Evolutionary conservation across 23 red algal genomes (phyloP), one percentile per base, ranked within the genome.

Genomic region (Agarophyton chilense): DNA sequence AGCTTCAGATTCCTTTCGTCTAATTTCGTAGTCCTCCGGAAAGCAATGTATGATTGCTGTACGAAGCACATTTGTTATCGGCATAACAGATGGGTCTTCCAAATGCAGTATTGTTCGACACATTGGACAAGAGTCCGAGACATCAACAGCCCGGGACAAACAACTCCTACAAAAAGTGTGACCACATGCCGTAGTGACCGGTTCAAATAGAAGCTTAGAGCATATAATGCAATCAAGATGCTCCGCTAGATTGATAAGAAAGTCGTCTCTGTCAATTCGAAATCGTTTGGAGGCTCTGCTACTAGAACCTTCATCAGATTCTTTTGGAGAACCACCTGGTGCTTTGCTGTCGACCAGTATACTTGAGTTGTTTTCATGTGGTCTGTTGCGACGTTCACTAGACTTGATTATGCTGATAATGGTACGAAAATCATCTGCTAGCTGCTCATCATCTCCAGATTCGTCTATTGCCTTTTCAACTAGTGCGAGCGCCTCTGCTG

Each of bases 91-190:
- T 4, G 94, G 58, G 76, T 92, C 82, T 22, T 77, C 87, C 77
- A 95, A 39, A 60, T 96, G 82, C 50, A 96, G 54, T 8, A 87
- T 58, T 2, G 42, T 64, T 2, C 94, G 80, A 32, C 94, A 96
- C 45, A 92, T 66, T 13, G 94, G 94, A 49, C 94, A 96, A 0
- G 67, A 36, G 36, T 77, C 58, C 18, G 81, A 70, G 82, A 80
- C 64, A 57, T 96, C 94, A 25, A 92, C 44, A 16, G 94, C 78
- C 11, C 94, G 79, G 24, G 63, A 53, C 41, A 96, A 34, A 51
- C 94, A 96, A n/a, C 26, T 58, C 24, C 88, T 33, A 58, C 94
- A 96, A 52, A 96, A 96, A 14, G 70, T 96, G 63, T 96, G 94
- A 11, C 94, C 94, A 43, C 94, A 96, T 19, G 87, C 44, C 11